Percentiles rank a stretch among this genome's conserved stretches.
phyloP scores from a whole-genome alignment of 352 stramenopile genomes.

The Phytophthora kernoviae region DNA sequence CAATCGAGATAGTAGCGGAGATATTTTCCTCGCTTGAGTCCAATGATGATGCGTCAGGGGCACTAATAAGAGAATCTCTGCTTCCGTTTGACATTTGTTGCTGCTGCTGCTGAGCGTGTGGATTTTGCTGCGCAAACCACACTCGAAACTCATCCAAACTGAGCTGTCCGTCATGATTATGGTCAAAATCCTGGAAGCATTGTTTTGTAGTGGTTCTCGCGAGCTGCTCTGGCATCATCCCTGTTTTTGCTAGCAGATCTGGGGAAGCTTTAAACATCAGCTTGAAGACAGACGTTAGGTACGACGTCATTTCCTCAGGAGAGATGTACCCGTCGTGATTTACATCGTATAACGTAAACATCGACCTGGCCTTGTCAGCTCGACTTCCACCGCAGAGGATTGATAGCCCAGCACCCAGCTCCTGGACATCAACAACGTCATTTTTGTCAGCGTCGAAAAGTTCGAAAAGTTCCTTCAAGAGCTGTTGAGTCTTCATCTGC shows the following conservation, averaged over 20 bases:
- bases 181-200: conserved; percentile 80
- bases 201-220: conserved; percentile 73
- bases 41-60: conserved; percentile 16
- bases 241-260: conserved; percentile 54
- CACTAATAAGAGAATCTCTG: conserved; percentile 2
- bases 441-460: conserved; percentile 85
- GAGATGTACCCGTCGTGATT: conserved; percentile 86
- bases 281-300: conserved; percentile 86
- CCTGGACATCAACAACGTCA: conserved; percentile 83
- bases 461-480: conserved; percentile 78
- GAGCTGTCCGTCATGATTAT: conserved; percentile 76
- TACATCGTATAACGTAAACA: conserved; percentile 86
- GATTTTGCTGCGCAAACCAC: conserved; percentile 75
- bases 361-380: conserved; percentile 71
- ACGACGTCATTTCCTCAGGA: conserved; percentile 80
- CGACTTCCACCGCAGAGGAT: conserved; percentile 84
- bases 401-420: conserved; percentile 85
- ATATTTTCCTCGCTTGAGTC: conserved; percentile 18
- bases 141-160: conserved; percentile 83
- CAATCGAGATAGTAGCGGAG: conserved; percentile 51
- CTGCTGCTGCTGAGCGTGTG: conserved; percentile 11
- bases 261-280: conserved; percentile 87
- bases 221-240: conserved; percentile 65
- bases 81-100: conserved; percentile 19
- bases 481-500: conserved; percentile 47